Evolutionary conservation across 75 land plant genomes (phyloP), one percentile per base, ranked within the genome.

Genomic region (Selaginella tamariscina): DNA sequence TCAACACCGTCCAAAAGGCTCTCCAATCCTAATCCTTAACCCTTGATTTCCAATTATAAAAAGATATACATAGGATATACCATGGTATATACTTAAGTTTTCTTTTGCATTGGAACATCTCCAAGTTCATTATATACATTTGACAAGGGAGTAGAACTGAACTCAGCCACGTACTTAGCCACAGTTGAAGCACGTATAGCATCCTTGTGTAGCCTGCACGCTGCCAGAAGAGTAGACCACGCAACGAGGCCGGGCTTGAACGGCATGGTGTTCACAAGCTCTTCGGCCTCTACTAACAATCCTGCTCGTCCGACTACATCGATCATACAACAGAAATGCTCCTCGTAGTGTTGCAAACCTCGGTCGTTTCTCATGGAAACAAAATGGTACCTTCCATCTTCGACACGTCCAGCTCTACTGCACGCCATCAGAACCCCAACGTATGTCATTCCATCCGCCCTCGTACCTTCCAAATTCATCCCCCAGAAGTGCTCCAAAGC

Each of bases 251-350:
- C 8, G 8, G 62, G 62, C 21, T 59, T 9, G 62, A 59, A 59
- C 8, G 62, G 62, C 62, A 59, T 59, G 26, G 23, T 8, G n/a
- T 59, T n/a, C 8, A 59, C 21, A n/a, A 59, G 62, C 21, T 59
- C 62, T 23, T 59, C 62, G 23, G 62, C 62, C 26, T 59, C 62
- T 2, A 2, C 62, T 8, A n/a, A 2, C 18, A 8, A n/a, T n/a
- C 62, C 62, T 2, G 26, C 8, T 27, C 62, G 62, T 5, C 68
- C 68, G n/a, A 67, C 55, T 1, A 32, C 39, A 32, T 67, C 57
- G 31, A 39, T 31, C 68, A 67, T 67, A 54, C 68, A 67, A 27
- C 31, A 28, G 55, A 32, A 20, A 32, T 67, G 55, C 5, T 39
- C 39, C 27, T 20, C 31, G 9, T 33, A 21, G 31, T 1, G 68